Evolutionary conservation across 2,329 filamentous ascomycete species (phyloP), one percentile per base, ranked within the genome.

Genomic region (Metarhizium robertsii): DNA sequence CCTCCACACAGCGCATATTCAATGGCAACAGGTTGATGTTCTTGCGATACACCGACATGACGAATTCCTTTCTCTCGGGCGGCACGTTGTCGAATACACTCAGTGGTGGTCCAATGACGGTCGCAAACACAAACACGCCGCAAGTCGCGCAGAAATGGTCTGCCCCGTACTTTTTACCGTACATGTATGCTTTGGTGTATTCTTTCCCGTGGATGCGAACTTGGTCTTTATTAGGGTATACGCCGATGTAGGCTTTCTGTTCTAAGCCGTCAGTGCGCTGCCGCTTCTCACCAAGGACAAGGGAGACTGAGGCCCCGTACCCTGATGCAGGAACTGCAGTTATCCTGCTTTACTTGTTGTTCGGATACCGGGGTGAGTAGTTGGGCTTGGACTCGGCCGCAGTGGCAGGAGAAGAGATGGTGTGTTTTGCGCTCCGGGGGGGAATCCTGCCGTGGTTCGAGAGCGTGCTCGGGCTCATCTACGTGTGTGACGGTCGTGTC

Each of bases 341-440:
- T 61, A 66, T 73, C 59, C 68, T 75, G 55, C 67, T 71, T 60
- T 66, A 76, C 55, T 70, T 76, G 58, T 68, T 75, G 51, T 64
- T 70, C 29, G 63, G 69, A 56, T 67, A 78, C 48, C 68, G 56
- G 50, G 4, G 46, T 58, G 2, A 60, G 50, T 0, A 67, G 53
- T 10, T 62, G 57, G 14, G 61, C 55, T 36, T 53, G 53, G 2
- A 69, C 60, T 1, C 55, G 58, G 2, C 65, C 61, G 52, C 67
- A 69, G 38, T 63, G 63, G 45, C 66, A 69, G 16, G 62, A 61
- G 30, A 61, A 62, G 1, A 43, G 34, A 42, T 67, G 60, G 40
- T 58, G 46, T n/a, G 58, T 51, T 48, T 32, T 18, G 13, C n/a
- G 29, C 3, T 6, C 29, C 1, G 18, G 3, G n/a, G 25, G 25